Conservation (phyloP, 768 basidiomycete genomes). For the Amanita polypyramis region DNA sequence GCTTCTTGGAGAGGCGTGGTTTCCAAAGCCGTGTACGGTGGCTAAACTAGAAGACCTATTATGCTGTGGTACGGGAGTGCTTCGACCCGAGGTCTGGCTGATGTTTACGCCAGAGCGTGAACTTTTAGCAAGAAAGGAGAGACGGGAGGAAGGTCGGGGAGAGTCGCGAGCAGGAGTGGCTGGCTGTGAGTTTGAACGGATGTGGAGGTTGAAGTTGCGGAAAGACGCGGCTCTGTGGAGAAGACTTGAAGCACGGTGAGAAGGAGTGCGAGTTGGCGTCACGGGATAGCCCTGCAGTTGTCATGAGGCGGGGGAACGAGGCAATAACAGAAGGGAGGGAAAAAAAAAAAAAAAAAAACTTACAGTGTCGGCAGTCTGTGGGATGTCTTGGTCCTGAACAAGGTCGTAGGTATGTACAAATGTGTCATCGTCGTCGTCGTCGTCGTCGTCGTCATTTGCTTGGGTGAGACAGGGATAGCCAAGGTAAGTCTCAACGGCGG, state of each 20-base stretch:
- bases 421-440: conserved; percentile 20
- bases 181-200: conserved; percentile 27
- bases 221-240: conserved; percentile 27
- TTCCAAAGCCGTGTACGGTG: conserved; percentile 22
- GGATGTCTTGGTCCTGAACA: conserved; percentile 41
- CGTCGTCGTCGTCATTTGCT: conserved; percentile 19
- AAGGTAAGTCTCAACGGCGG: conserved; percentile 30
- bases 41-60: conserved; percentile 41
- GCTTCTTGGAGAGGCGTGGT: conserved; percentile 10
- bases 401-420: conserved; percentile 37
- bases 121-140: conserved; percentile 28
- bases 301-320: conserved; percentile 1
- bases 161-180: conserved; percentile 22
- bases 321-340: conserved; percentile 4
- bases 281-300: conserved; percentile 11
- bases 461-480: conserved; percentile 12
- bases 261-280: conserved; percentile 23
- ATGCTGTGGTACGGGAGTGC: conserved; percentile 24
- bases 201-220: conserved; percentile 33
- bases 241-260: conserved; percentile 23
- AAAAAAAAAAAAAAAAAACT: conserved; percentile 1
- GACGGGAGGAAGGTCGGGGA: conserved; percentile 30
- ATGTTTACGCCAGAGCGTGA: conserved; percentile 25
- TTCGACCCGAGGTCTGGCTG: conserved; percentile 14
- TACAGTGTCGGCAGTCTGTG: conserved; percentile 10